These are phyloP conservation scores for Trichosporon asahii DNA, from an alignment of 1,284 basidiomycete genomes.

Conservation along the genomic window DNA sequence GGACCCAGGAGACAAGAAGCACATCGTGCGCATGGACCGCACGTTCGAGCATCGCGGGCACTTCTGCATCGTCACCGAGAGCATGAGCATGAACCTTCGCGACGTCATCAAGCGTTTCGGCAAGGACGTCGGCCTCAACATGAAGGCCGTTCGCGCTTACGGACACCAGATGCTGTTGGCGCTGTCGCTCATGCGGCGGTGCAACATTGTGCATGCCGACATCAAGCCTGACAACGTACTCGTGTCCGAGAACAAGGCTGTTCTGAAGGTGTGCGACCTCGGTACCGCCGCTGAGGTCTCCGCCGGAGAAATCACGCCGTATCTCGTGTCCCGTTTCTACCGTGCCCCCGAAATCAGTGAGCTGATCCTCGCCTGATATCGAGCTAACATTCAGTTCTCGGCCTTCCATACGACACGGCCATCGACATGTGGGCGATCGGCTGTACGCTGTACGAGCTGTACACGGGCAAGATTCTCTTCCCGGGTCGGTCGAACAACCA, in stretches of 20 bases:
- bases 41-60: slow-evolving; percentile 98
- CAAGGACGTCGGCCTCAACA: slow-evolving; percentile 94
- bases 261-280: slow-evolving; percentile 91
- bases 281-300: slow-evolving; percentile 91
- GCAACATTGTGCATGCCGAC: slow-evolving; percentile 94
- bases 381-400: slow-evolving; percentile 66
- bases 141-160: slow-evolving; percentile 95
- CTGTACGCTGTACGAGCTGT: slow-evolving; percentile 95
- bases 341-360: slow-evolving; percentile 97
- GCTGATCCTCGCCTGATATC: slow-evolving; percentile 29
- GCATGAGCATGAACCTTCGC: slow-evolving; percentile 93
- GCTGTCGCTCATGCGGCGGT: slow-evolving; percentile 77
- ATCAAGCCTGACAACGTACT: slow-evolving; percentile 96
- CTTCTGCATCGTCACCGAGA: slow-evolving; percentile 94
- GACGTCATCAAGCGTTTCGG: slow-evolving; percentile 99
- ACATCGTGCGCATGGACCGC: slow-evolving; percentile 82
- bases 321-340: slow-evolving; percentile 96
- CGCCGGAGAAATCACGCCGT: slow-evolving; percentile 91
- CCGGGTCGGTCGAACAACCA: slow-evolving; percentile 97
- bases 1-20: slow-evolving; percentile 95
- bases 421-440: slow-evolving; percentile 97
- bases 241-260: slow-evolving; percentile 90
- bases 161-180: slow-evolving; percentile 93
- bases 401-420: slow-evolving; percentile 87
- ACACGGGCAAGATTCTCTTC: slow-evolving; percentile 97